A percentile compares a stretch with the other conserved stretches of the same genome.
These are phyloP conservation scores for Ophiocordyceps camponoti-leonardi DNA, from an alignment of 2,329 filamentous ascomycete genomes.

Conservation along the genomic window DNA sequence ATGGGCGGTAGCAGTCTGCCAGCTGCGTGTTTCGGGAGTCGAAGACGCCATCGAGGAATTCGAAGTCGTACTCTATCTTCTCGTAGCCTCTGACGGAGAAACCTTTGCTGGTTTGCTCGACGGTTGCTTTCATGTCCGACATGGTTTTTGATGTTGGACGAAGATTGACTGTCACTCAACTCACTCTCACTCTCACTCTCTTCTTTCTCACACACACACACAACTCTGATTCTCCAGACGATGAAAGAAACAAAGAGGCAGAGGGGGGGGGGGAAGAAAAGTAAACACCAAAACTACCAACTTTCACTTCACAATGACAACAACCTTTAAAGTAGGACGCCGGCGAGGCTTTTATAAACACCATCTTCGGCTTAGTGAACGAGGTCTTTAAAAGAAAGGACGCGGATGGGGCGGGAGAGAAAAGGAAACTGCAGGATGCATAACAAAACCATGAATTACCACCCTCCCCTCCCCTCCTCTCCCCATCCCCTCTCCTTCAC, in stretches of 20 bases:
- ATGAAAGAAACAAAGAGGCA: too few species aligned
- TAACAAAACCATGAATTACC: neutral
- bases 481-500: too few species aligned
- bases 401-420: neutral
- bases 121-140: constrained; percentile 53
- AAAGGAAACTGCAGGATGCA: neutral
- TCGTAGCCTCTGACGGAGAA: constrained; percentile 59
- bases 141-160: constrained; percentile 25
- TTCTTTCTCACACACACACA: too few species aligned
- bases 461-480: neutral
- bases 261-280: neutral
- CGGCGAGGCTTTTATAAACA: neutral
- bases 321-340: neutral
- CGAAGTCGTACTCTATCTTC: constrained; percentile 62
- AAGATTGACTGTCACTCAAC: too few species aligned
- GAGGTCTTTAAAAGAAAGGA: too few species aligned
- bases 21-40: constrained; percentile 40
- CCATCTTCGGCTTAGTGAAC: too few species aligned
- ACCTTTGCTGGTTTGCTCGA: constrained; percentile 43
- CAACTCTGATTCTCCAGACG: too few species aligned
- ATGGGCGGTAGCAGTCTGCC: constrained; percentile 45
- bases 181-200: too few species aligned
- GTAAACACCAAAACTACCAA: neutral
- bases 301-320: too few species aligned
- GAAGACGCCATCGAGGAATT: constrained; percentile 55